Evolutionary conservation across 2,329 filamentous ascomycete genomes (phyloP).

Genomic region (Hymenoscyphus occultus): DNA sequence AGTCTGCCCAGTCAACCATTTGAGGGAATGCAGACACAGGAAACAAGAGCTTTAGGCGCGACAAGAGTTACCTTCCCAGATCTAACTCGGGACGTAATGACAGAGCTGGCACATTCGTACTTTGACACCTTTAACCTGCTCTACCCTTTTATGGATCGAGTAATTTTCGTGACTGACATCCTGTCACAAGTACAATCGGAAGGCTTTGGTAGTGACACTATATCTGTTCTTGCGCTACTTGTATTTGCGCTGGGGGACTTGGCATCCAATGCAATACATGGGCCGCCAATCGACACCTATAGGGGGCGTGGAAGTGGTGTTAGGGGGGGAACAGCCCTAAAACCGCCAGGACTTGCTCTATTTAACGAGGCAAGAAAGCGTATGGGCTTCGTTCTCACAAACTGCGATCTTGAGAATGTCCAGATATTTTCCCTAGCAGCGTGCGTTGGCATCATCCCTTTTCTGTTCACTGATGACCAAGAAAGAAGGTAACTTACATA

Average conservation of each 20-base stretch:
- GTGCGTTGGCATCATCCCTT: constrained; percentile 37
- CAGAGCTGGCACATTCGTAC: constrained; percentile 50
- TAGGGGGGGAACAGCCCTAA: constrained; percentile 47
- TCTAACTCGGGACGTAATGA: constrained; percentile 49
- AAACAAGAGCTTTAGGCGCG: constrained; percentile 29
- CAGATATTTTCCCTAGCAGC: constrained; percentile 57
- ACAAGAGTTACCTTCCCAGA: constrained; percentile 32
- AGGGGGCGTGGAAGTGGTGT: constrained; percentile 50
- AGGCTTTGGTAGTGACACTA: constrained; percentile 49
- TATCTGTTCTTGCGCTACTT: constrained; percentile 53
- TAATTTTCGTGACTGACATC: constrained; percentile 49
- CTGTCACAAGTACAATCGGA: constrained; percentile 45
- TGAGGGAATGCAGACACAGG: constrained; percentile 35
- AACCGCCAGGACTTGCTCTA: constrained; percentile 54
- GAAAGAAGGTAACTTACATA: constrained; percentile 5
- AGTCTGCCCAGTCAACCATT: constrained; percentile 27
- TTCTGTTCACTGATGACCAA: background rate
- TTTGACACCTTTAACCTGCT: constrained; percentile 59
- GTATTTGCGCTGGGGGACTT: constrained; percentile 59
- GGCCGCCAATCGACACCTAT: constrained; percentile 44
- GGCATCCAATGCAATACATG: constrained; percentile 50
- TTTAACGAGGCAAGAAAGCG: constrained; percentile 61
- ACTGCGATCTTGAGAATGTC: constrained; percentile 56
- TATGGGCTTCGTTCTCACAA: constrained; percentile 55
- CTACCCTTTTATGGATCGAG: constrained; percentile 57